Evolutionary conservation across 768 basidiomycete genomes (phyloP).

Genomic region (Tricholoma bakamatsutake): DNA sequence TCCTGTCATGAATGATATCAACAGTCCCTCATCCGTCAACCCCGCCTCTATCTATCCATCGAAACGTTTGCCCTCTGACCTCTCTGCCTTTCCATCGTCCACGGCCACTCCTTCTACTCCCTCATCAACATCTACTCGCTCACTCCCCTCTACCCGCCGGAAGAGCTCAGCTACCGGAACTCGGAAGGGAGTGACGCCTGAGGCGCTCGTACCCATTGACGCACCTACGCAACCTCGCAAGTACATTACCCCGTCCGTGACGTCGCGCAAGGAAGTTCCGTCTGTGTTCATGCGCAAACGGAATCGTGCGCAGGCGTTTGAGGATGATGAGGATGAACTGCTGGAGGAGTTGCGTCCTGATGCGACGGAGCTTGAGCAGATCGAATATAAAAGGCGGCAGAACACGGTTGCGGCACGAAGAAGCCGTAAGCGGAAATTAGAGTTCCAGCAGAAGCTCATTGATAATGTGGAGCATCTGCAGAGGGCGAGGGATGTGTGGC

Average conservation of each 20-base stretch:
- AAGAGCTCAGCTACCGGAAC: slow-evolving; percentile 53
- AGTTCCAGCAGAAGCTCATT: slow-evolving; percentile 62
- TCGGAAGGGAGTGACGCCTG: slow-evolving; percentile 60
- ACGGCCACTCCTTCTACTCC: slow-evolving; percentile 9
- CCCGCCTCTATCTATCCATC: slow-evolving; percentile 28
- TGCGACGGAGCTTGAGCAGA: slow-evolving; percentile 52
- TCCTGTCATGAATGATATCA: slow-evolving; percentile 31
- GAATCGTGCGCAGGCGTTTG: slow-evolving; percentile 37
- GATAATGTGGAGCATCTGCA: slow-evolving; percentile 36
- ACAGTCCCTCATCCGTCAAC: slow-evolving; percentile 24
- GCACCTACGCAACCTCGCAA: slow-evolving; percentile 72
- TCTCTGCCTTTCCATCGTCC: slow-evolving; percentile 6
- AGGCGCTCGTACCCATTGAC: slow-evolving; percentile 57
- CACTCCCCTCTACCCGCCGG: slow-evolving; percentile 23
- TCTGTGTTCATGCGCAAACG: slow-evolving; percentile 63
- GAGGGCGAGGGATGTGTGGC: slow-evolving; percentile 52
- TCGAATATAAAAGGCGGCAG: slow-evolving; percentile 72
- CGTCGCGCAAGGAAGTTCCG: slow-evolving; percentile 71
- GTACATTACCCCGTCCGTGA: slow-evolving; percentile 59
- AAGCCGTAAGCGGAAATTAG: slow-evolving; percentile 67
- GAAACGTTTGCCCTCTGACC: slow-evolving; percentile 17
- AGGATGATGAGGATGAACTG: slow-evolving; percentile 44
- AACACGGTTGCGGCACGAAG: slow-evolving; percentile 79
- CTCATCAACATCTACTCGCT: slow-evolving; percentile 9
- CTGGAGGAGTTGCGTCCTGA: slow-evolving; percentile 28